A percentile compares a stretch with the other conserved stretches of the same genome.
Evolutionary conservation across 805 yeast species (phyloP).

Genomic region (Myxozyma lipomycoides): DNA sequence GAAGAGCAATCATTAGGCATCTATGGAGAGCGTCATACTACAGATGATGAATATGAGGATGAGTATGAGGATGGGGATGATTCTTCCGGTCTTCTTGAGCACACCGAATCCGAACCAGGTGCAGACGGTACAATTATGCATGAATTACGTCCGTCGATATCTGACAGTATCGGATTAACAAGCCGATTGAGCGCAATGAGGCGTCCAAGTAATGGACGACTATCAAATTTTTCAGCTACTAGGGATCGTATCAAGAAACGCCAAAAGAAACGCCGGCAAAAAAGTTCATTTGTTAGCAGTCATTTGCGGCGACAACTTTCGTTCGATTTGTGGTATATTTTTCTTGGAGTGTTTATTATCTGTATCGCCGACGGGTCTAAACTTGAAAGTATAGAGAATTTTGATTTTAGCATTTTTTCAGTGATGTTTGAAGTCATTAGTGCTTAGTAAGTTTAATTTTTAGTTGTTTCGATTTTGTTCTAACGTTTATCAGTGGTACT

Average conservation of each 20-base stretch:
- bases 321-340: constrained; percentile 90
- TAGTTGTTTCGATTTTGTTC: background rate
- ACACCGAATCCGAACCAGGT: background rate
- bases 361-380: constrained; percentile 79
- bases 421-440: constrained; percentile 84
- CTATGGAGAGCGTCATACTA: constrained; percentile 40
- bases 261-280: constrained; percentile 40
- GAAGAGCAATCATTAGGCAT: constrained; percentile 96
- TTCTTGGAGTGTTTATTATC: constrained; percentile 77
- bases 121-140: background rate
- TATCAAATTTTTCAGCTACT: constrained; percentile 7
- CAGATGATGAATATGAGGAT: constrained; percentile 14
- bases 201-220: background rate
- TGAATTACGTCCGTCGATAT: background rate
- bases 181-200: too few species aligned
- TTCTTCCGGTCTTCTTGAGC: background rate
- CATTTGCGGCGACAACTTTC: constrained; percentile 90
- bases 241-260: constrained; percentile 30
- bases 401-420: constrained; percentile 62
- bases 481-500: constrained; percentile 52
- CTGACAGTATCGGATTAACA: too few species aligned
- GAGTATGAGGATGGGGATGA: constrained; percentile 23
- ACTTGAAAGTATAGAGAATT: constrained; percentile 43
- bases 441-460: constrained; percentile 52
- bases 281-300: constrained; percentile 67